Evolutionary conservation across 2,329 filamentous ascomycete species (phyloP).

Genomic region (Fusarium robinianum): DNA sequence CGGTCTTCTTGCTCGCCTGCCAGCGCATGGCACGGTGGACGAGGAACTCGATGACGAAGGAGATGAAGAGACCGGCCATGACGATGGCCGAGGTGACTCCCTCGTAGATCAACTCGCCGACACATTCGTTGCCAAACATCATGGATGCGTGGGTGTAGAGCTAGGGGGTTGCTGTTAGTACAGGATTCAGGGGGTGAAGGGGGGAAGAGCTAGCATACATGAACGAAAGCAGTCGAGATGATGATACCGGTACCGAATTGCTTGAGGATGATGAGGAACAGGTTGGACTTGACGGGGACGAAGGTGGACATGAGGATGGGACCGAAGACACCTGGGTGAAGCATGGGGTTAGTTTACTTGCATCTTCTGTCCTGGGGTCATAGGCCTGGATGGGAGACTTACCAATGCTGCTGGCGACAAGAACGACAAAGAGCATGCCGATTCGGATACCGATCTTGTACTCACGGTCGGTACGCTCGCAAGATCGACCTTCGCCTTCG

Average conservation of each 20-base stretch:
- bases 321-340: conserved; percentile 58
- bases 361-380: background rate
- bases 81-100: conserved; percentile 70
- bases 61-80: conserved; percentile 74
- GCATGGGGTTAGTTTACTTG: background rate
- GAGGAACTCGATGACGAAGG: conserved; percentile 71
- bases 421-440: conserved; percentile 73
- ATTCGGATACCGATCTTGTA: conserved; percentile 73
- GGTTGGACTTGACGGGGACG: conserved; percentile 52
- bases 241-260: conserved; percentile 76
- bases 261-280: conserved; percentile 67
- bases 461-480: conserved; percentile 52
- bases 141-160: conserved; percentile 72
- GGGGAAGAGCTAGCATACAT: conserved; percentile 51
- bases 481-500: conserved; percentile 48
- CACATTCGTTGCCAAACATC: conserved; percentile 73
- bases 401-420: conserved; percentile 69
- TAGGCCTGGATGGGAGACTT: conserved; percentile 13
- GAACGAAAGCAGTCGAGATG: conserved; percentile 71
- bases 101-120: conserved; percentile 69
- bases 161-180: conserved; percentile 44
- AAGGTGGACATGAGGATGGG: conserved; percentile 67
- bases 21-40: conserved; percentile 60
- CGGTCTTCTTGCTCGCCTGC: conserved; percentile 36
- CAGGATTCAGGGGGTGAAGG: accelerated